Evolutionary conservation across 2,329 filamentous ascomycete genomes (phyloP), one percentile per base, ranked within the genome.

Genomic region (Xylaria polymorpha): DNA sequence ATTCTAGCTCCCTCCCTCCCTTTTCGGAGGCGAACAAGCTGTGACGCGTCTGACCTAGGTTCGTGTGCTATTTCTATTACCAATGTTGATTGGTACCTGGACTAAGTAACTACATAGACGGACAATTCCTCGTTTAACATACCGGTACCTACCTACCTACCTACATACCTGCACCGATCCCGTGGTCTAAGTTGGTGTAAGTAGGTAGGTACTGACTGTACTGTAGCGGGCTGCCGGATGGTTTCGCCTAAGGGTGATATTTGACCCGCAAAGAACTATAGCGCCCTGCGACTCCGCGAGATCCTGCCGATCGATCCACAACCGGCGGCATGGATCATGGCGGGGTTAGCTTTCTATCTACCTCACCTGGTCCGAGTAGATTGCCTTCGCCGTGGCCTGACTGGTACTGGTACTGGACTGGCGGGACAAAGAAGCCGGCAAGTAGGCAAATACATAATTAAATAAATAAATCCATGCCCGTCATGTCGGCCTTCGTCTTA

Each of bases 291-390:
- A 74, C 69, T 69, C 67, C 69, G 64, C 25, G 59, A 74, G 66
- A 66, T 70, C 44, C 58, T 64, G 63, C 75, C 77, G 75, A 73
- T 74, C 77, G 75, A 73, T 74, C 73, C 71, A 75, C 70, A 61
- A 67, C 55, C 70, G 66, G 65, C 55, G 63, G 51, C 63, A 66
- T 72, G 71, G 67, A 64, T 63, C 18, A 67, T 70, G 74, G 75
- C 75, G 76, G 76, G 76, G 74, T 74, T 72, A 32, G 57, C 53
- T 59, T 70, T 73, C 25, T 63, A 32, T 46, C 60, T 71, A 72
- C 25, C 25, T 29, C 25, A 62, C 58, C 61, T 18, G 64, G 61
- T 51, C 63, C 72, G 71, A 70, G 69, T 55, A 72, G 72, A 71
- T 68, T 58, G 29, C 25, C n/a, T 39, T 48, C 44, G 29, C n/a